These are phyloP conservation scores for Zasmidium cellare DNA, from an alignment of 2,329 filamentous ascomycete species.

Conservation along the genomic window DNA sequence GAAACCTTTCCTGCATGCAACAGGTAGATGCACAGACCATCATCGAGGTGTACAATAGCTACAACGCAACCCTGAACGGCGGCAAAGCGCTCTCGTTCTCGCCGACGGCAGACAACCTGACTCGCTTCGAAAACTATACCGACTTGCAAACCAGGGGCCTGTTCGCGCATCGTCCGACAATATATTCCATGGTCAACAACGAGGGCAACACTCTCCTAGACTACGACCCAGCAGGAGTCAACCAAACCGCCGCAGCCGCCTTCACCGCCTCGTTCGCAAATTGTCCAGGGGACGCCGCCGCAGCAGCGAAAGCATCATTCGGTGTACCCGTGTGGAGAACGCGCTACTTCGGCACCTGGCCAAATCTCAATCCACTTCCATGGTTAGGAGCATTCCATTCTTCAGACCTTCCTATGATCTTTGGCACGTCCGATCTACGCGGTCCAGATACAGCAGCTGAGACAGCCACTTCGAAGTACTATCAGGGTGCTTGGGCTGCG, in stretches of 20 bases:
- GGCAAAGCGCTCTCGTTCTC: slow-evolving; percentile 8
- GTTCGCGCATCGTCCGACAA: slow-evolving; percentile 11
- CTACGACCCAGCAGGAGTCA: slow-evolving; percentile 11
- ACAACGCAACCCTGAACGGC: slow-evolving; percentile 12
- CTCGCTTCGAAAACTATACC: slow-evolving; percentile 17
- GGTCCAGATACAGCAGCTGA: slow-evolving; percentile 18
- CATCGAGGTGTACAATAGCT: slow-evolving; percentile 17
- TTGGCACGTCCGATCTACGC: slow-evolving; percentile 27
- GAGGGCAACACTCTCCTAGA: slow-evolving; percentile 14
- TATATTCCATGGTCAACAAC: slow-evolving; percentile 15
- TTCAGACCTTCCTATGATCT: slow-evolving; percentile 33
- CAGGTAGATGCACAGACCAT: slow-evolving; percentile 7
- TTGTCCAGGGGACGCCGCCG: slow-evolving; percentile 46
- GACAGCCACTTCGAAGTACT: slow-evolving; percentile 21
- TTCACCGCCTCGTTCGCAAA: slow-evolving; percentile 6
- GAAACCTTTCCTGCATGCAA: slow-evolving; percentile 17
- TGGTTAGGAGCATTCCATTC: slow-evolving; percentile 36
- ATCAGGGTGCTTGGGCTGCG: slow-evolving; percentile 33
- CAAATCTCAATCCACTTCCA: slow-evolving; percentile 16
- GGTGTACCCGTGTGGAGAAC: slow-evolving; percentile 30
- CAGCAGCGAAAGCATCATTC: slow-evolving; percentile 35
- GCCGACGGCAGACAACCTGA: slow-evolving; percentile 15
- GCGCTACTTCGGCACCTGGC: slow-evolving; percentile 31
- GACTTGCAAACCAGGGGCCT: slow-evolving; percentile 14
- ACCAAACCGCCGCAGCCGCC: slow-evolving; percentile 12